Evolutionary conservation across 208 protist species (phyloP).

Genomic region (Leishmania amazonensis): DNA sequence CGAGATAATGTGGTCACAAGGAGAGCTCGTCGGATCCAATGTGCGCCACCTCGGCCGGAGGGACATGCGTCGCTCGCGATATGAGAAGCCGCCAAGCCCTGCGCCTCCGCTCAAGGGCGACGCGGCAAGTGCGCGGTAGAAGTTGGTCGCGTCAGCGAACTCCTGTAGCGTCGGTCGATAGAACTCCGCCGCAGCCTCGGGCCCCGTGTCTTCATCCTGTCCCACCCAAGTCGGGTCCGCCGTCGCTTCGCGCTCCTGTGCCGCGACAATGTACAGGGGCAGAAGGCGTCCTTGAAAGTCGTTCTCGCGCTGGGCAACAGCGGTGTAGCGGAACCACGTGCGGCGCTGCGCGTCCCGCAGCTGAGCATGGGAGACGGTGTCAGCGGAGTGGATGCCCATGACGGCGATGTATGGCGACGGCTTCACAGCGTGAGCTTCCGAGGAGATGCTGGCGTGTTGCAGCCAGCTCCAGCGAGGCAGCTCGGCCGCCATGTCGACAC

Average conservation of each 20-base stretch:
- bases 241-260: neutral
- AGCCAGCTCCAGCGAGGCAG: slow-evolving; percentile 23
- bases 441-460: slow-evolving; percentile 1
- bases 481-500: slow-evolving; percentile 6
- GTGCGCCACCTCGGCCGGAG: slow-evolving; percentile 5
- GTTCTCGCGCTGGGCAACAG: slow-evolving; percentile 12
- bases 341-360: slow-evolving; percentile 17
- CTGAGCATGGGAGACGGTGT: neutral
- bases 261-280: slow-evolving; percentile 20
- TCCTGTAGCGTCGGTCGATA: slow-evolving; percentile 1
- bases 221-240: neutral
- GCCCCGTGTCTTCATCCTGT: slow-evolving; percentile 3
- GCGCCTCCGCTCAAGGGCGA: neutral
- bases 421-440: neutral
- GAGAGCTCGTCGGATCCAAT: neutral
- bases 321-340: slow-evolving; percentile 20
- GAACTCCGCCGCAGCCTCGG: neutral
- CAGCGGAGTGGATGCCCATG: slow-evolving; percentile 25
- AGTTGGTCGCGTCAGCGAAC: slow-evolving; percentile 5
- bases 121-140: neutral
- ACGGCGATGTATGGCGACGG: slow-evolving; percentile 15
- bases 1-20: slow-evolving; percentile 1
- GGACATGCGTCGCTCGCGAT: slow-evolving; percentile 6
- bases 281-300: slow-evolving; percentile 20
- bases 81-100: neutral